Percentiles rank a stretch among this genome's conserved stretches.
These are phyloP conservation scores for Penicillium ochrochloron DNA, from an alignment of 495 filamentous ascomycete genomes.

Conservation along the genomic window DNA sequence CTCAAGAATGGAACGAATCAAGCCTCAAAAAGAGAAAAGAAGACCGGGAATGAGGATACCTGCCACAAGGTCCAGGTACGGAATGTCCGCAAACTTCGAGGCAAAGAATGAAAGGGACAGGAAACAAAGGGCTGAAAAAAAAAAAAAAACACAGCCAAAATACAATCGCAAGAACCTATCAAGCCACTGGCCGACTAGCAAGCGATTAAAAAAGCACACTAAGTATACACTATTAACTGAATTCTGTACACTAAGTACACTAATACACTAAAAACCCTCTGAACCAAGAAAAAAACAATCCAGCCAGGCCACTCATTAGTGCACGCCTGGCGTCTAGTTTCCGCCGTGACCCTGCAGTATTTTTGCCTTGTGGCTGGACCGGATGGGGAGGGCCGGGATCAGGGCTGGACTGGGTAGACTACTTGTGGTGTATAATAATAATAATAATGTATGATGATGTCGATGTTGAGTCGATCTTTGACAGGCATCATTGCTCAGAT, in stretches of 20 bases:
- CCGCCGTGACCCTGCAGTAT: not conserved
- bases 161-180: not conserved
- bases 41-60: not conserved
- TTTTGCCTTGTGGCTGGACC: slow-evolving; percentile 1
- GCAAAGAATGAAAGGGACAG: slow-evolving; percentile 12
- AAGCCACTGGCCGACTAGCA: not conserved
- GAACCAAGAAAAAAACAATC: not conserved
- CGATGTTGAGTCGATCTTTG: not conserved
- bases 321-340: slow-evolving; percentile 4
- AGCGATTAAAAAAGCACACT: not conserved
- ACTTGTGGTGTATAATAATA: too few relatives aligned
- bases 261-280: not conserved
- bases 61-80: not conserved
- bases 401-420: not conserved
- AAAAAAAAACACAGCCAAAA: not conserved
- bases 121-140: slow-evolving; percentile 2
- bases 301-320: not conserved
- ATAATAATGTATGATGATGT: slow-evolving; percentile 1
- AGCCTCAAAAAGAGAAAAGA: not conserved
- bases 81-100: slow-evolving; percentile 15
- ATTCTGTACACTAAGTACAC: not conserved
- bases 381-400: not conserved
- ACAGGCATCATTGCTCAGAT: not conserved
- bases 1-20: slow-evolving; percentile 1
- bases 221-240: not conserved